Evolutionary conservation across 495 filamentous ascomycete genomes (phyloP).

Genomic region (Aspergillus egyptiacus): DNA sequence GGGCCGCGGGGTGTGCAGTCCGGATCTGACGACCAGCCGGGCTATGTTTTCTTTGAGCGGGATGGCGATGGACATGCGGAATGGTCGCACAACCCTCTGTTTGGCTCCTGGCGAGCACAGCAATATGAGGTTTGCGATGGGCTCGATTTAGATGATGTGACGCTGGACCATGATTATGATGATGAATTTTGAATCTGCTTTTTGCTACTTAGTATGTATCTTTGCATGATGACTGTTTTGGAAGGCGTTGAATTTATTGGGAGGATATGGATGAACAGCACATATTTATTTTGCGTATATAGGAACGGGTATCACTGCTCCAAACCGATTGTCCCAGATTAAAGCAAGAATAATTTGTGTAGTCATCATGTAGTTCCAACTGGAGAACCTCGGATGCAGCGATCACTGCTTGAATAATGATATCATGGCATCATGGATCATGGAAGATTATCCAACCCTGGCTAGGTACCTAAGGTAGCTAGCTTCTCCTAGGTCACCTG

Average conservation of each 20-base stretch:
- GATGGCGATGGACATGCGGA: constrained; percentile 34
- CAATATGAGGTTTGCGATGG: constrained; percentile 35
- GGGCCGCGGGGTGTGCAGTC: constrained; percentile 22
- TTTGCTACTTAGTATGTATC: background rate
- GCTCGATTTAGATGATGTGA: constrained; percentile 30
- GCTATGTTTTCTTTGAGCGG: constrained; percentile 40
- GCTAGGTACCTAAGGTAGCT: no score
- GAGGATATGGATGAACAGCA: background rate
- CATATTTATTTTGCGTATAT: background rate
- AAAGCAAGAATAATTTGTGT: no score
- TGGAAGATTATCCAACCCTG: no score
- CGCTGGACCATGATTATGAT: constrained; percentile 12
- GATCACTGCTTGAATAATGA: no score
- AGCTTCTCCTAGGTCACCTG: no score
- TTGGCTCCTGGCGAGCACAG: constrained; percentile 36
- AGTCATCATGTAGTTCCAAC: no score
- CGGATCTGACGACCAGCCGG: constrained; percentile 22
- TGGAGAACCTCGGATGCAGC: no score
- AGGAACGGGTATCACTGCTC: background rate
- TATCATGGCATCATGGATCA: no score
- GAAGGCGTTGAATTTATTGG: background rate
- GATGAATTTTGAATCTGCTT: constrained; percentile 11
- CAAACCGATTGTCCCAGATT: no score
- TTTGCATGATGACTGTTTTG: constrained; percentile 1
- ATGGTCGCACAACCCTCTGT: constrained; percentile 33